Conservation (phyloP, 176 grass and related monocot species). For the Juncus inflexus region DNA sequence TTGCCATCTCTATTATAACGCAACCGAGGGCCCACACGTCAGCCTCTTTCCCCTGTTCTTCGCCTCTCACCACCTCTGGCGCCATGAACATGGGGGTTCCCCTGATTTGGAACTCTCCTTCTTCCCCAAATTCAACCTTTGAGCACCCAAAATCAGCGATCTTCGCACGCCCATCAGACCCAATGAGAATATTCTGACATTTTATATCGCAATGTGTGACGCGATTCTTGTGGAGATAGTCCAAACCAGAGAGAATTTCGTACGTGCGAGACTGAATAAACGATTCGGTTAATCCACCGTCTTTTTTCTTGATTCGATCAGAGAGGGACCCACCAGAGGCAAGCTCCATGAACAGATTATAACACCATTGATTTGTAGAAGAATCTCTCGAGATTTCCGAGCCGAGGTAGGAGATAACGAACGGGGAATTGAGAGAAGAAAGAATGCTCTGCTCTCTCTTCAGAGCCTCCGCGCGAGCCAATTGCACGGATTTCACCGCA, state of each 20-base stretch:
- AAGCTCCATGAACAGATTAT: constrained; percentile 68
- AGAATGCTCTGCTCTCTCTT: constrained; percentile 27
- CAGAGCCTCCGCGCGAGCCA: neutral
- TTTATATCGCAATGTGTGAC: constrained; percentile 66
- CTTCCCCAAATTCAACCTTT: neutral
- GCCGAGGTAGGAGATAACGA: constrained; percentile 61
- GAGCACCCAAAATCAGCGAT: constrained; percentile 71
- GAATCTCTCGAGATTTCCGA: constrained; percentile 11
- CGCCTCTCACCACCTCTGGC: constrained; percentile 27
- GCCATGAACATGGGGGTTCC: constrained; percentile 19
- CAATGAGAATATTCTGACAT: constrained; percentile 50
- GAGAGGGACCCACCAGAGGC: constrained; percentile 54
- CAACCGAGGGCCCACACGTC: constrained; percentile 32
- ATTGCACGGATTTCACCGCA: constrained; percentile 52
- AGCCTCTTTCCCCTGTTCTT: constrained; percentile 22
- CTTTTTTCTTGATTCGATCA: constrained; percentile 31
- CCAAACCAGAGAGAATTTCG: constrained; percentile 40
- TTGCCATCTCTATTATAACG: constrained; percentile 31
- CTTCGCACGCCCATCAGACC: constrained; percentile 46
- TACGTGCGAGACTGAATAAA: constrained; percentile 27
- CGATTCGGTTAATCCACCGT: constrained; percentile 35
- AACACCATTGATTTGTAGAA: constrained; percentile 2
- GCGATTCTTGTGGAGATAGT: constrained; percentile 41
- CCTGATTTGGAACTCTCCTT: neutral
- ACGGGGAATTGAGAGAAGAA: constrained; percentile 33